These are phyloP conservation scores for Isoetes engelmannii DNA, from an alignment of 83 land plant genomes.

Conservation along the genomic window DNA sequence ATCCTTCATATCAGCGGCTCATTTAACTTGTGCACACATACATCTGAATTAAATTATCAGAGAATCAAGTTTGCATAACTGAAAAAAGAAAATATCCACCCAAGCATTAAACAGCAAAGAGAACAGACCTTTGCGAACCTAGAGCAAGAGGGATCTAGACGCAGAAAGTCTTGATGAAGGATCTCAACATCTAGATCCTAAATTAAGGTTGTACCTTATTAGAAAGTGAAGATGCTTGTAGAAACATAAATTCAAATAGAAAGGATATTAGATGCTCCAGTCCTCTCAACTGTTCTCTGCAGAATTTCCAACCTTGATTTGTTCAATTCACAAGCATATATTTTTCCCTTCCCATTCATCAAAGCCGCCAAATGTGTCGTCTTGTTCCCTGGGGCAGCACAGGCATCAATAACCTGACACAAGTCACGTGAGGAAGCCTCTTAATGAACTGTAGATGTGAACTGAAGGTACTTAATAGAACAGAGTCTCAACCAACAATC, in stretches of 20 bases:
- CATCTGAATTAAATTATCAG: no score
- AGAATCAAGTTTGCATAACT: no score
- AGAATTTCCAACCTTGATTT: constrained; percentile 45
- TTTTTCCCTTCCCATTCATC: constrained; percentile 68
- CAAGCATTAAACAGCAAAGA: no score
- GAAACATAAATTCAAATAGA: no score
- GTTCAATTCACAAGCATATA: constrained; percentile 78
- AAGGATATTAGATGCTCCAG: constrained; percentile 94
- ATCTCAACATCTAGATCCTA: constrained; percentile 52
- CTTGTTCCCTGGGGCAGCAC: constrained; percentile 97
- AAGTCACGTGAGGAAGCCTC: no score
- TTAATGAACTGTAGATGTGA: no score
- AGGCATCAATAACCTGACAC: constrained; percentile 91
- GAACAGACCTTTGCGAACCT: constrained; percentile 53
- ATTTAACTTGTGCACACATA: no score
- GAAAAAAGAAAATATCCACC: no score
- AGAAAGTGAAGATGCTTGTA: constrained; percentile 1
- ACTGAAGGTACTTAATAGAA: no score
- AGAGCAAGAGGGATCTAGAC: constrained; percentile 38
- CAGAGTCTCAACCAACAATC: no score
- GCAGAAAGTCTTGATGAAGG: constrained; percentile 67
- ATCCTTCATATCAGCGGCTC: no score
- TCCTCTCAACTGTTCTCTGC: constrained; percentile 46
- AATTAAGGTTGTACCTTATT: constrained; percentile 31
- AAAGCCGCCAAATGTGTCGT: constrained; percentile 86